Base-by-base conservation (phyloP, 169 alveolate species). In the Theileria annulata region DNA sequence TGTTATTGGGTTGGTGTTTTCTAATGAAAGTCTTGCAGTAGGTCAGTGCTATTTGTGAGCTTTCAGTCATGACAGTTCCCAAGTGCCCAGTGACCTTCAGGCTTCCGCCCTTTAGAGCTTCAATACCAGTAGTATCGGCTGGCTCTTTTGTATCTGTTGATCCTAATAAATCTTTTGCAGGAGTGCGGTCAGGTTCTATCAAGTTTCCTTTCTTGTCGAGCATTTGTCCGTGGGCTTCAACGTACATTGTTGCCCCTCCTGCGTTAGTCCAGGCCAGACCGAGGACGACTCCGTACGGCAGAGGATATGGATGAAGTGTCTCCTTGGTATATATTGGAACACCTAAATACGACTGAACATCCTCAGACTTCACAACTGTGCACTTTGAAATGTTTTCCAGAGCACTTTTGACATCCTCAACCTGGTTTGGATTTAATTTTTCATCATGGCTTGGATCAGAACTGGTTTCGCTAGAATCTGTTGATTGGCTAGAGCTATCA, bases 251-350 rank as follows among this genome's bases (percentile, higher is more conserved):
- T 4, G 96, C 94, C 10, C 99, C 99, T 27, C 99, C 99, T 80
- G 88, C 79, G 56, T 92, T 91, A 47, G 98, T 96, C 94, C 96
- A 95, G 17, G 99, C 99, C 47, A 96, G 89, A 9, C 99, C 98
- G 92, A 94, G 93, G 56, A 95, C 97, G 30, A 94, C 97, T 1
- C 99, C 99, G 66, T 90, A 71, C 0, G 90, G 90, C 60, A 83
- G 58, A 51, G 90, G 90, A 64, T 83, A 75, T 6, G 86, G 90
- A 25, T 83, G 90, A 25, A 83, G 19, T 27, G 82, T 27, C 62
- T 83, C 90, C 84, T 49, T 75, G n/a, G 72, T 68, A 42, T 70
- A 83, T 9, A 76, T 77, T n/a, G 90, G 90, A 12, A 76, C 90
- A 1, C 90, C 90, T 21, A 83, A 49, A 19, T 83, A 83, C 19